Base-by-base conservation (phyloP, 2,329 filamentous ascomycete genomes). In the Venturia carpophila region DNA sequence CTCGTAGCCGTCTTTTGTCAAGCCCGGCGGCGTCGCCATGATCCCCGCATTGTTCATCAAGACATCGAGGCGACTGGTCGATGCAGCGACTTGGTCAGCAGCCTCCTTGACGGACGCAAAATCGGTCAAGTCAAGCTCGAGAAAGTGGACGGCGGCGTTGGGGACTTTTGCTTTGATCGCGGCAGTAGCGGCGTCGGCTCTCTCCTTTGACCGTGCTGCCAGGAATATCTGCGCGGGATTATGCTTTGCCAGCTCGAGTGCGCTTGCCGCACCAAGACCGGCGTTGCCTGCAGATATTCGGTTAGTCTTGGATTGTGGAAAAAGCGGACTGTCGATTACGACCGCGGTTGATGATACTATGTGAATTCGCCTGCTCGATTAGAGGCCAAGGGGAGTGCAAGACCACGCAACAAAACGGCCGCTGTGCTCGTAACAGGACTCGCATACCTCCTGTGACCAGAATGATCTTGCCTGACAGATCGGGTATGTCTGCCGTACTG, bases 391-490 rank as follows among this genome's bases (percentile, higher is more conserved):
- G 39, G 15, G 30, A 34, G 30, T 34, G 39, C 39, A 42, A 47
- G 19, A 10, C 10, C 3, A 47, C 2, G 6, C 1, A 5, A 47
- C 21, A 24, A 17, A 6, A 30, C 3, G 5, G 49, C 49, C 2
- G 30, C 11, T 1, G 4, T 55, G 24, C 24, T 34, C 10, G 3
- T 34, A 17, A 7, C 3, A 6, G 10, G 49, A 55, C 49, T 58
- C 30, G 30, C 52, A 13, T 82, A 64, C 74, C 76, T 64, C 78
- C 78, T n/a, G 78, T 80, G 1, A 80, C 75, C 0, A 79, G 67
- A 15, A 77, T 75, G 21, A 78, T 74, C 68, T 79, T 78, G 62
- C 74, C 77, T 13, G 70, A 69, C 5, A 80, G 72, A 49, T 73
- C 70, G 6, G 77, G 76, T 58, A 80, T 78, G 66, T 78, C 74